Percentiles rank a stretch among this genome's conserved stretches.
phyloP scores from a whole-genome alignment of 768 basidiomycete genomes.

The Suillus tomentosus region DNA sequence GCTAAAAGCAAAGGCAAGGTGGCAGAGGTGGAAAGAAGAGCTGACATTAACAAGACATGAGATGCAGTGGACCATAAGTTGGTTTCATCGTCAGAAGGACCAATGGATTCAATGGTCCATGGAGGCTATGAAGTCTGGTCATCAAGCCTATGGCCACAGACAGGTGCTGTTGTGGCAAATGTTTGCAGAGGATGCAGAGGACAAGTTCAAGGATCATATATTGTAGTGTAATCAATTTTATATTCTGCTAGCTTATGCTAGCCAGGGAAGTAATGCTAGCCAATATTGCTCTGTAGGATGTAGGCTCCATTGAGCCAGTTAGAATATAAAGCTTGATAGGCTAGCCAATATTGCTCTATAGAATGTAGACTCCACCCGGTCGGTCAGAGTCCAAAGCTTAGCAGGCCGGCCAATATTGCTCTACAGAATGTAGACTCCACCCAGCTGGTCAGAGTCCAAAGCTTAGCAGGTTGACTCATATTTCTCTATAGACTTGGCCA shows the following conservation, averaged over 20 bases:
- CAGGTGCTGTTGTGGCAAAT: conserved; percentile 2
- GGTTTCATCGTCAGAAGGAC: conserved; percentile 10
- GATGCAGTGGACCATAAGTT: conserved; percentile 22
- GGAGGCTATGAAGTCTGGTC: neutral
- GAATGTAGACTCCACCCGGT: neutral
- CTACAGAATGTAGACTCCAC: no score
- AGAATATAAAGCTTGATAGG: neutral
- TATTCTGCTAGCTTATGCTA: neutral
- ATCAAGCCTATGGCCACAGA: conserved; percentile 7
- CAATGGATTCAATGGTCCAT: neutral
- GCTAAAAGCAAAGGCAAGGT: conserved; percentile 14
- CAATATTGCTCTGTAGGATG: neutral
- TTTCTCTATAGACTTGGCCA: no score
- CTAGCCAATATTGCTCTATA: neutral
- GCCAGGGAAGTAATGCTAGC: neutral
- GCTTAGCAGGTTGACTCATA: no score
- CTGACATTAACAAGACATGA: conserved; percentile 17
- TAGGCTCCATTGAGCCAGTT: no score
- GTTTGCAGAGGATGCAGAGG: conserved; percentile 2
- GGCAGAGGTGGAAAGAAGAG: conserved; percentile 24
- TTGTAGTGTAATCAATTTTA: neutral
- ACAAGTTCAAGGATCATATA: conserved; percentile 7
- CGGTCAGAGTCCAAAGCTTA: neutral
- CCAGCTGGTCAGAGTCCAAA: no score
- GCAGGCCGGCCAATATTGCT: neutral